Evolutionary conservation across 2,329 filamentous ascomycete species (phyloP), one percentile per base, ranked within the genome.

Genomic region (Fusarium sublunatum): DNA sequence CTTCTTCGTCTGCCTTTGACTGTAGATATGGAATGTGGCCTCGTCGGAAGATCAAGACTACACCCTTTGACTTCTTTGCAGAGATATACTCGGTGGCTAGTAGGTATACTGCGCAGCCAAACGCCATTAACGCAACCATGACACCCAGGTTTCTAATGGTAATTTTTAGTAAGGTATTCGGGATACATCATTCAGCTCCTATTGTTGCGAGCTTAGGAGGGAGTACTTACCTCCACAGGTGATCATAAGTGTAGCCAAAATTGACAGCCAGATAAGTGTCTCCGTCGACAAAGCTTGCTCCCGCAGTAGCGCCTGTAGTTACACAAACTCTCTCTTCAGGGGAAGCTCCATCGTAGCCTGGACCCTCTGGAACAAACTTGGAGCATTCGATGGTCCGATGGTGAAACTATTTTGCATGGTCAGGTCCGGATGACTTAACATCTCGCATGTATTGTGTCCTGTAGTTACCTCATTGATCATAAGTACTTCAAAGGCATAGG

Each of bases 401-500:
- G 26, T 28, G 26, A 4, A 28, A 28, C 26, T 28, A 7, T 28
- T 28, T 48, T 34, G 12, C 58, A 58, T 8, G 58, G 45, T 49
- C 41, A 1, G 58, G 58, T 28, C 26, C 4, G 26, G 7, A 28
- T 28, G 6, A 61, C 38, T 11, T 58, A 59, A 5, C 28, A 29
- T 6, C 12, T 53, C 8, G 35, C 19, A 70, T 69, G 3, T 54
- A 15, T 11, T 68, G 19, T 66, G 26, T 49, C 56, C 35, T 61
- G 46, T 39, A 91, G 91, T 28, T 10, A 28, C 26, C 29, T 91
- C 88, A 70, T 90, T 90, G 58, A 85, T 76, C 83, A 88, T 86
- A 29, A 89, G 76, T 2, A 81, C 77, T 65, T 90, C 87, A 69
- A 89, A 91, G 1, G 81, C 86, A 61, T 90, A 90, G 2, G 82